Base-by-base conservation (phyloP, 495 filamentous ascomycete genomes). In the Penicillium steckii region DNA sequence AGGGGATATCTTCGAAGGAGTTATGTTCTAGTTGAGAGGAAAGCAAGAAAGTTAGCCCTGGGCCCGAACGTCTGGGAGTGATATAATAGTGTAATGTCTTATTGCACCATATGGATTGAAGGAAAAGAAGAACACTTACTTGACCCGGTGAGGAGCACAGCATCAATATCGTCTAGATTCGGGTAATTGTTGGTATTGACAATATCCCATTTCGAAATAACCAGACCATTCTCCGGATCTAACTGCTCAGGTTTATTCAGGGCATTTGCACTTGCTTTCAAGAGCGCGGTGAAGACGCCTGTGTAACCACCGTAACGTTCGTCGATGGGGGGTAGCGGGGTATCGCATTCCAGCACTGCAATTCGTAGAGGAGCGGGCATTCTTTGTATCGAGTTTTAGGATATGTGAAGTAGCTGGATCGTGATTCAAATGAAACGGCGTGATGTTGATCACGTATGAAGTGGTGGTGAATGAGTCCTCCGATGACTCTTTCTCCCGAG, bases 341-440 rank as follows among this genome's bases (percentile, higher is more conserved):
- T 86, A 71, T 92, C 91, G 69, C 86, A 85, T 77, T 93, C 89
- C 50, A 96, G 83, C 53, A 95, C 76, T 30, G 90, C 90, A 57
- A 96, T 88, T 48, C 89, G 87, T 56, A 93, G 70, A 19, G 87
- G 87, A 8, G 74, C 60, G 40, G 50, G 63, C 72, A 76, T 76
- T 22, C 45, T 61, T 48, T 7, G n/a, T n/a, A n/a, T n/a, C n/a
- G n/a, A n/a, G n/a, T n/a, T n/a, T n/a, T n/a, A n/a, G n/a, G n/a
- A n/a, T n/a, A n/a, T n/a, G n/a, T n/a, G n/a, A n/a, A n/a, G n/a
- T n/a, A n/a, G n/a, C n/a, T n/a, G n/a, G n/a, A n/a, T n/a, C n/a
- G n/a, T n/a, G n/a, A n/a, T n/a, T n/a, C n/a, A n/a, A n/a, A n/a
- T n/a, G n/a, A n/a, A n/a, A n/a, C n/a, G n/a, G n/a, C n/a, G n/a